phyloP scores from a whole-genome alignment of 306 rosid genomes.

The Abrus precatorius region DNA sequence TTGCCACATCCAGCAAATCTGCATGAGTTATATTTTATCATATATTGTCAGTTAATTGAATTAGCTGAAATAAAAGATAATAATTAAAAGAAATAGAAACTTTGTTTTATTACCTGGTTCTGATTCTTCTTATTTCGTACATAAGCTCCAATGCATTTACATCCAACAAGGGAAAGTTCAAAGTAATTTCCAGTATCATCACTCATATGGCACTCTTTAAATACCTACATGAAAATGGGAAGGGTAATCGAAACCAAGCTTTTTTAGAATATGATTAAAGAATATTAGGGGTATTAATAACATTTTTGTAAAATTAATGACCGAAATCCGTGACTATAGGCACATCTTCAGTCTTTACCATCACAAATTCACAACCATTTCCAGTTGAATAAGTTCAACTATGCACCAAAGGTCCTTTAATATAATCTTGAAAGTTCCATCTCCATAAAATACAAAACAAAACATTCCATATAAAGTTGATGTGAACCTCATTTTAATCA shows the following conservation, averaged over 20 bases:
- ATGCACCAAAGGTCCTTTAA: not conserved
- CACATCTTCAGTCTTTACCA: not conserved
- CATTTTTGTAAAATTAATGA: not conserved
- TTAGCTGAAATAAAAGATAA: not conserved
- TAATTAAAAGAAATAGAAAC: not conserved
- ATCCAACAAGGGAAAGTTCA: slow-evolving; percentile 89
- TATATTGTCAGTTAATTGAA: slow-evolving; percentile 9
- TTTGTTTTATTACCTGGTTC: slow-evolving; percentile 76
- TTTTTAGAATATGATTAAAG: slow-evolving; percentile 5
- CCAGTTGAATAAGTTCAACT: not conserved
- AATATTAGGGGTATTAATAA: slow-evolving; percentile 18
- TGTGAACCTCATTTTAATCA: slow-evolving; percentile 15
- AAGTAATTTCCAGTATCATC: slow-evolving; percentile 72
- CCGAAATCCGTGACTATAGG: not conserved
- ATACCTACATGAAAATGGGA: slow-evolving; percentile 56
- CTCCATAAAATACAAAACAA: not conserved
- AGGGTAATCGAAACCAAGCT: slow-evolving; percentile 5
- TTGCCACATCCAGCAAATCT: slow-evolving; percentile 95
- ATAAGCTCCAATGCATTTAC: slow-evolving; percentile 97
- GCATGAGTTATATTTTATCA: slow-evolving; percentile 42
- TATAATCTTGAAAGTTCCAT: not conserved
- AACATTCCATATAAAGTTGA: not conserved
- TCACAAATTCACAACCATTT: slow-evolving; percentile 20
- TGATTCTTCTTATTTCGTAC: slow-evolving; percentile 93
- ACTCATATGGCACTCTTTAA: slow-evolving; percentile 69